phyloP scores from a whole-genome alignment of 164 flowering plant species.

The Platanus orientalis region DNA sequence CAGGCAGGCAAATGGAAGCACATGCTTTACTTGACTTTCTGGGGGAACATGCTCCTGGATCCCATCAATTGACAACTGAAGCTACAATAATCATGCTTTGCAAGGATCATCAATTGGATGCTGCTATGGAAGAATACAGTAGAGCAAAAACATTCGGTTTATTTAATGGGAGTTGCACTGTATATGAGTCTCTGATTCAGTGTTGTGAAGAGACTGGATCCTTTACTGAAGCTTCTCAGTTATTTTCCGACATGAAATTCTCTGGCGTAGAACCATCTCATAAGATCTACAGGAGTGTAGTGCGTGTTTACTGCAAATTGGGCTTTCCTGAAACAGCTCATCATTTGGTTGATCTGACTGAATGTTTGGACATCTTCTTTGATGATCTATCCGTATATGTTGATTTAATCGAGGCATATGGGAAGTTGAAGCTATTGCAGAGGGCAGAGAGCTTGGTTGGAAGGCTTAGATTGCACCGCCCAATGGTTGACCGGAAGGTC shows the following conservation, averaged over 20 bases:
- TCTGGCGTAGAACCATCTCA: conserved; percentile 53
- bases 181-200: conserved; percentile 68
- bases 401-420: conserved; percentile 66
- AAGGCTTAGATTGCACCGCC: conserved; percentile 36
- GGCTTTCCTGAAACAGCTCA: conserved; percentile 93
- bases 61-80: conserved; percentile 41
- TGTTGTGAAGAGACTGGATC: conserved; percentile 54
- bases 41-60: conserved; percentile 39
- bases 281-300: conserved; percentile 40
- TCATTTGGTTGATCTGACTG: conserved; percentile 53
- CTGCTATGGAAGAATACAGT: conserved; percentile 61
- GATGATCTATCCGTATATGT: conserved; percentile 39
- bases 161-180: conserved; percentile 30
- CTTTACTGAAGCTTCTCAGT: conserved; percentile 67
- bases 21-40: conserved; percentile 49
- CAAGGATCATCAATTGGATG: conserved; percentile 46
- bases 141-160: conserved; percentile 26
- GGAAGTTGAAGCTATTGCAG: conserved; percentile 62
- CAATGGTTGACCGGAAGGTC: conserved; percentile 56
- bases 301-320: conserved; percentile 52
- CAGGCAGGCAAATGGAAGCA: conserved; percentile 62
- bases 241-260: conserved; percentile 79
- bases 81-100: conserved; percentile 56
- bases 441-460: conserved; percentile 79
- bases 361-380: conserved; percentile 35